A percentile compares a stretch with the other conserved stretches of the same genome.
phyloP scores from a whole-genome alignment of 2,329 filamentous ascomycete genomes.

The Colletotrichum limetticola region DNA sequence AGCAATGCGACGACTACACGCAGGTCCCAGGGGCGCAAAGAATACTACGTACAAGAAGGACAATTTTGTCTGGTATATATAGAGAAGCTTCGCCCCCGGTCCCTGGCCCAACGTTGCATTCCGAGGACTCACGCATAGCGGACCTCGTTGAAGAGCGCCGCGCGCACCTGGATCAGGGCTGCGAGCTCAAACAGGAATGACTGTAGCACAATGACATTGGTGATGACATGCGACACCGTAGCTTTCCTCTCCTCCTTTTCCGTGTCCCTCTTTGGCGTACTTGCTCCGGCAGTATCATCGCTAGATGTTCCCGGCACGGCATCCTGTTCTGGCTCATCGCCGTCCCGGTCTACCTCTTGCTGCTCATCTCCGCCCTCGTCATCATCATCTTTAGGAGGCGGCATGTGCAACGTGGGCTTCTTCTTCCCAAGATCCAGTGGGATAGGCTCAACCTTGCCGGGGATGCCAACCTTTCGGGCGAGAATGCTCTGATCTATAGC shows the following conservation, averaged over 20 bases:
- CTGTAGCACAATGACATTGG: conserved; percentile 82
- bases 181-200: conserved; percentile 83
- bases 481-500: conserved; percentile 73
- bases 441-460: conserved; percentile 56
- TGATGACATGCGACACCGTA: conserved; percentile 81
- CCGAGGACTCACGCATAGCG: conserved; percentile 59
- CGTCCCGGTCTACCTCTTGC: conserved; percentile 39
- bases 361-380: conserved; percentile 41
- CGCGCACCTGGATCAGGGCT: conserved; percentile 78
- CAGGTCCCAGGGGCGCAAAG: not conserved
- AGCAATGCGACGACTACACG: not conserved
- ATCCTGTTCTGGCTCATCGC: conserved; percentile 35
- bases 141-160: conserved; percentile 81
- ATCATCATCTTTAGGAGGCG: conserved; percentile 37
- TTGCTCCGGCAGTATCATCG: conserved; percentile 39
- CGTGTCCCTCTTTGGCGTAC: conserved; percentile 39
- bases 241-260: conserved; percentile 55
- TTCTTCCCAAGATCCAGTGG: conserved; percentile 57
- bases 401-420: conserved; percentile 32
- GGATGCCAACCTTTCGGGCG: conserved; percentile 62
- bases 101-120: not conserved
- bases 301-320: conserved; percentile 31
- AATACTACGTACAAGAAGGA: conserved; percentile 17
- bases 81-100: not conserved
- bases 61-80: not conserved